Evolutionary conservation across 495 filamentous ascomycete genomes (phyloP).

Genomic region (Aspergillus nanangensis): DNA sequence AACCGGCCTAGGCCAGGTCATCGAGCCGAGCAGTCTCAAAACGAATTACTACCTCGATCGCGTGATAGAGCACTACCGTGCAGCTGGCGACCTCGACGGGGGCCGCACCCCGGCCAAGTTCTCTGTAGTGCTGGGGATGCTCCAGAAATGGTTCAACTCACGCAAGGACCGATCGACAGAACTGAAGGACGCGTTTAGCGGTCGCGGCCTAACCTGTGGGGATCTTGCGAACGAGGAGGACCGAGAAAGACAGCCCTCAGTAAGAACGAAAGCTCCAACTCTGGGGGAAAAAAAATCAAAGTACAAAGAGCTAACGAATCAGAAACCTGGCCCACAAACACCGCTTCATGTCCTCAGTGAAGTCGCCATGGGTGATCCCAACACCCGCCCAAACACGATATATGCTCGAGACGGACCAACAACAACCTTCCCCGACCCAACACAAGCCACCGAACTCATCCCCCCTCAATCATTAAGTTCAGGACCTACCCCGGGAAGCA

Average conservation of each 20-base stretch:
- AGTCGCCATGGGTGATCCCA: conserved; percentile 55
- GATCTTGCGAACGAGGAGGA: not conserved
- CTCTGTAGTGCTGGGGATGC: conserved; percentile 65
- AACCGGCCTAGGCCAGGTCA: conserved; percentile 69
- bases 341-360: conserved; percentile 65
- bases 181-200: conserved; percentile 25
- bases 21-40: conserved; percentile 67
- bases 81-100: conserved; percentile 57
- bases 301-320: conserved; percentile 7
- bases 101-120: conserved; percentile 74
- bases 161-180: conserved; percentile 33
- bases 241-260: conserved; percentile 3
- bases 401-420: not conserved
- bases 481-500: no score
- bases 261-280: conserved; percentile 6
- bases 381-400: conserved; percentile 8
- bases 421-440: conserved; percentile 1
- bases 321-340: conserved; percentile 37
- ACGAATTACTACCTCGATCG: conserved; percentile 71
- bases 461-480: no score
- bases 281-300: no score
- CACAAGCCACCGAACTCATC: not conserved
- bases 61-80: conserved; percentile 61
- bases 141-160: conserved; percentile 66
- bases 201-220: not conserved